phyloP scores from a whole-genome alignment of 208 protist species.

The Crithidia bombi region DNA sequence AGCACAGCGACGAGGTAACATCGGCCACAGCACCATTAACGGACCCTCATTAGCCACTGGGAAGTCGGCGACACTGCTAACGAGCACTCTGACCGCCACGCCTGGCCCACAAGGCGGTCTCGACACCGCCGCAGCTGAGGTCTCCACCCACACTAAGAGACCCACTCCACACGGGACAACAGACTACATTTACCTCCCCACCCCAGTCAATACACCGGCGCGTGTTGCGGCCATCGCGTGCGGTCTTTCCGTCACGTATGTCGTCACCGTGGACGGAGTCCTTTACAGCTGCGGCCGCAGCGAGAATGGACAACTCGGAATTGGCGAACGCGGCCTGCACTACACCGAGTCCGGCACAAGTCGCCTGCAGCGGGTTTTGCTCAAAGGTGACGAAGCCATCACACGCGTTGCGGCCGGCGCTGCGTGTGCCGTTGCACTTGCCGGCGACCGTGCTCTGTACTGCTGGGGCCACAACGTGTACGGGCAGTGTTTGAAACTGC shows the following conservation, averaged over 20 bases:
- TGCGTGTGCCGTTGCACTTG: conserved; percentile 48
- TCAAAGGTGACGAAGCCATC: conserved; percentile 44
- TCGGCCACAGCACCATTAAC: background rate
- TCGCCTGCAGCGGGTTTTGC: conserved; percentile 33
- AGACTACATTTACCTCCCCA: conserved; percentile 27
- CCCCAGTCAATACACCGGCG: conserved; percentile 34
- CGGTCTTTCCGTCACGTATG: conserved; percentile 65
- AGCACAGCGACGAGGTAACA: background rate
- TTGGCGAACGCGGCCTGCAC: conserved; percentile 24
- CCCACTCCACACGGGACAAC: background rate
- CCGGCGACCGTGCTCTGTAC: conserved; percentile 47
- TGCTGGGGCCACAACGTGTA: conserved; percentile 77
- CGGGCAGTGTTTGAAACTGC: conserved; percentile 66
- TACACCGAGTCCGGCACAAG: conserved; percentile 24
- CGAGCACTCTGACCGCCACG: conserved; percentile 1
- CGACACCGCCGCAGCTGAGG: background rate
- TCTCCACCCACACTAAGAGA: background rate
- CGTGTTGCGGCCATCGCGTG: conserved; percentile 61
- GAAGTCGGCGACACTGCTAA: conserved; percentile 3
- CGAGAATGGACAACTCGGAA: conserved; percentile 63
- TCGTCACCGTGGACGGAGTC: conserved; percentile 53
- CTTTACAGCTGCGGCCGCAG: conserved; percentile 77
- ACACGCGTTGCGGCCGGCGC: conserved; percentile 46
- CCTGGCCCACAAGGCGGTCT: background rate
- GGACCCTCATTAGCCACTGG: background rate